Conservation (phyloP, 805 yeast species). For the Teunomyces funiuensis region DNA sequence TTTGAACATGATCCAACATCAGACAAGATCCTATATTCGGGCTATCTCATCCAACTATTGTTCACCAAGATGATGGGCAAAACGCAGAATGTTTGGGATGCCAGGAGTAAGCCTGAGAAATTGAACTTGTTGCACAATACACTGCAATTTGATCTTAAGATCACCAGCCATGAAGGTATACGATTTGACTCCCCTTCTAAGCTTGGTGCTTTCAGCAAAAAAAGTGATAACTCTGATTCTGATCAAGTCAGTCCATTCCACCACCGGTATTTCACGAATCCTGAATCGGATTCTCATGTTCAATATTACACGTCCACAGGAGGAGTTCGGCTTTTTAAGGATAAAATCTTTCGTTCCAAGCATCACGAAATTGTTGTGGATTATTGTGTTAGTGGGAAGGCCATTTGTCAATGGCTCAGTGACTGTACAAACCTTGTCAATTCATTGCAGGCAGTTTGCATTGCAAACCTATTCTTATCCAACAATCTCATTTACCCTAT, state of each 20-base stretch:
- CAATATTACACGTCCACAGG: constrained; percentile 71
- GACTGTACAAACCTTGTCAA: constrained; percentile 79
- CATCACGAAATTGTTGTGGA: constrained; percentile 24
- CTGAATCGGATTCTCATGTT: constrained; percentile 77
- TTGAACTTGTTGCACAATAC: not conserved
- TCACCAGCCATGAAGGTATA: not conserved
- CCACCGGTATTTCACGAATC: constrained; percentile 80
- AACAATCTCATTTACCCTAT: constrained; percentile 49
- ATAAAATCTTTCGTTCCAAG: constrained; percentile 32
- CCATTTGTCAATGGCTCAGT: constrained; percentile 81
- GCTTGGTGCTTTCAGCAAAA: not conserved
- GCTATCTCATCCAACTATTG: constrained; percentile 61
- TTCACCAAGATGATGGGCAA: constrained; percentile 65
- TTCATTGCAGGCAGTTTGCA: constrained; percentile 49
- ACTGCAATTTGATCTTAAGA: not conserved
- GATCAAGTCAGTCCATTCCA: constrained; percentile 58
- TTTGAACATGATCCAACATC: constrained; percentile 64
- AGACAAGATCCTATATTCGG: constrained; percentile 61
- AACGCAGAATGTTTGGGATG: constrained; percentile 68
- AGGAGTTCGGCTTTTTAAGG: constrained; percentile 63
- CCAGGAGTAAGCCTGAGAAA: constrained; percentile 51
- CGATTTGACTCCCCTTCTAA: not conserved
- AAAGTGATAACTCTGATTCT: not conserved
- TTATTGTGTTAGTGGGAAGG: constrained; percentile 70
- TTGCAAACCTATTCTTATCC: constrained; percentile 51